Evolutionary conservation across 2,329 filamentous ascomycete species (phyloP).

Genomic region (Fusarium liriodendri): DNA sequence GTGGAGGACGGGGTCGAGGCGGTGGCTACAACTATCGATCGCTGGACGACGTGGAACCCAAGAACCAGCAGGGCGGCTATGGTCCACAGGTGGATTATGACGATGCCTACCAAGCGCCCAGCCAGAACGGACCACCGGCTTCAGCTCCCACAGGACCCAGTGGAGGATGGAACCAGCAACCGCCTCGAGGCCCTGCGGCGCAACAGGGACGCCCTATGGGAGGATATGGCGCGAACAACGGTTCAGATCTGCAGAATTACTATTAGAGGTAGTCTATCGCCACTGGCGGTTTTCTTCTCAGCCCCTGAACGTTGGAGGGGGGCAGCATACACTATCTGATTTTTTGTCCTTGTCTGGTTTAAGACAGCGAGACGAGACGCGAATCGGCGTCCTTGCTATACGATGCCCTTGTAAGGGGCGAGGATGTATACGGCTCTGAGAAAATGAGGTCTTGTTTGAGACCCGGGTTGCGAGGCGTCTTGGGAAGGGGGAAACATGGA

Average conservation of each 20-base stretch:
- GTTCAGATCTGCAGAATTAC: conserved; percentile 43
- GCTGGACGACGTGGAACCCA: conserved; percentile 71
- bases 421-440: conserved; percentile 6
- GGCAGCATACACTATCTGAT: conserved; percentile 7
- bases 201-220: conserved; percentile 42
- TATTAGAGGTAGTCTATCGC: conserved; percentile 38
- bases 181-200: conserved; percentile 33
- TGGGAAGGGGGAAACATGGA: conserved; percentile 13
- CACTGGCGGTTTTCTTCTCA: neutral
- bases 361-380: neutral
- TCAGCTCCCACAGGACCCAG: conserved; percentile 39
- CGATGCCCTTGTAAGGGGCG: neutral
- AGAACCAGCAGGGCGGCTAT: conserved; percentile 58
- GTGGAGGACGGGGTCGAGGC: conserved; percentile 58
- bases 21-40: conserved; percentile 71
- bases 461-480: conserved; percentile 33
- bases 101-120: conserved; percentile 50
- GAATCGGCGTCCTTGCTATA: neutral
- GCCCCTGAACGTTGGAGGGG: conserved; percentile 9
- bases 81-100: conserved; percentile 60
- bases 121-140: conserved; percentile 32
- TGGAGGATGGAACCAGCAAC: conserved; percentile 34
- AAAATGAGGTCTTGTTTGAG: conserved; percentile 11
- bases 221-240: conserved; percentile 32
- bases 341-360: neutral